These are phyloP conservation scores for Malassezia vespertilionis DNA, from an alignment of 1,284 basidiomycete species.

Conservation along the genomic window DNA sequence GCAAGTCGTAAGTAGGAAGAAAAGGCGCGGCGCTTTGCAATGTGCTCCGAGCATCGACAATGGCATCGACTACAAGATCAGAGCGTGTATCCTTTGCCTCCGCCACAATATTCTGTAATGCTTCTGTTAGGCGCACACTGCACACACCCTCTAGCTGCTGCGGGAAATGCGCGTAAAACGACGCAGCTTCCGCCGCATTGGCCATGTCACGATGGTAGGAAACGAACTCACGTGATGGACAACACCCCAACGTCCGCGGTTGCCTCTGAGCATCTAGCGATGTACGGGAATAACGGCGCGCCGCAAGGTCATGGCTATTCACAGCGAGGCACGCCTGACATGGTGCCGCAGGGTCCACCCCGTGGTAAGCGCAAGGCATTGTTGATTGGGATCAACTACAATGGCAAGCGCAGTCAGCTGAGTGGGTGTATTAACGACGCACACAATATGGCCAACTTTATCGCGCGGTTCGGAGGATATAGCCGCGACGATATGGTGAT, in stretches of 20 bases:
- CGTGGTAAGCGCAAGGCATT: conserved; percentile 44
- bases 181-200: conserved; percentile 8
- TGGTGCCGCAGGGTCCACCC: conserved; percentile 33
- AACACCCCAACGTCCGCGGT: neutral
- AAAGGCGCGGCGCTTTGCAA: conserved; percentile 6
- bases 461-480: conserved; percentile 37
- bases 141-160: conserved; percentile 7
- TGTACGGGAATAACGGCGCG: neutral
- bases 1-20: conserved; percentile 11
- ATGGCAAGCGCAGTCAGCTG: conserved; percentile 32
- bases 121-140: neutral
- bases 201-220: neutral
- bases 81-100: neutral
- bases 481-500: conserved; percentile 46
- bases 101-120: neutral
- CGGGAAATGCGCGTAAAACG: conserved; percentile 11
- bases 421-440: conserved; percentile 47
- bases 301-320: conserved; percentile 19
- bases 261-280: neutral
- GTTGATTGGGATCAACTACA: conserved; percentile 47
- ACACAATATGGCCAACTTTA: conserved; percentile 42
- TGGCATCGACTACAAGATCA: neutral
- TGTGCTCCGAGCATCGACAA: conserved; percentile 8
- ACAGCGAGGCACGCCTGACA: conserved; percentile 18
- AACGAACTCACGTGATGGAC: neutral